Evolutionary conservation across 805 yeast species (phyloP), one percentile per base, ranked within the genome.

Genomic region (Wickerhamomyces ciferrii): DNA sequence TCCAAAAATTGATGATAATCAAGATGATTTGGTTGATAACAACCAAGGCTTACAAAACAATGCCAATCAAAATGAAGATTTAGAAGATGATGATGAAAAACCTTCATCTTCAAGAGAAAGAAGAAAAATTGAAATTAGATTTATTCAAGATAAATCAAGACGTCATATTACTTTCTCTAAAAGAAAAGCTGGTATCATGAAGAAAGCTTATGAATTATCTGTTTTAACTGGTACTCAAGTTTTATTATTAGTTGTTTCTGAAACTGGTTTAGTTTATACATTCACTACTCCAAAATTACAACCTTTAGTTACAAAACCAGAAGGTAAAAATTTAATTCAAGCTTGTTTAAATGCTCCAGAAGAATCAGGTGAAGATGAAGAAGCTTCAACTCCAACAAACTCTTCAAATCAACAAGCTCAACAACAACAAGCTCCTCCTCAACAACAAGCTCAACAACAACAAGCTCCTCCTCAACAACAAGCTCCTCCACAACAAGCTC

Each of bases 251-350:
- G 99, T 94, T 47, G 99, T 94, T 27, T 85, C 96, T 45, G 99
- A 94, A 68, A 94, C 99, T n/a, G 99, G 99, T 15, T 81, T 94
- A 52, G 99, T 94, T 46, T 94, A 94, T 69, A 94, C 99, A 19
- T 94, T 94, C 67, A 92, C 98, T 47, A 94, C 99, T n/a, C 99
- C 99, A 48, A 94, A 94, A 69, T 81, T 94, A 63, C 98, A 94
- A 70, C 99, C 99, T 9, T 78, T 94, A 58, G 99, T 94, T 44
- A 94, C 98, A 38, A 91, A 92, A 69, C 85, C 95, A 44, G 99
- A 94, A 71, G 99, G 99, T 56, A 91, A 94, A 68, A 91, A 91
- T 68, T 78, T 92, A 60, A 92, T 92, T 61, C 97, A 94, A 72
- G 96, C 97, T 14, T 94, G 99, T 66, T 74, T 92, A 61, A 90